Conservation (phyloP, 345 rosid species). For the Melaleuca alternifolia region DNA sequence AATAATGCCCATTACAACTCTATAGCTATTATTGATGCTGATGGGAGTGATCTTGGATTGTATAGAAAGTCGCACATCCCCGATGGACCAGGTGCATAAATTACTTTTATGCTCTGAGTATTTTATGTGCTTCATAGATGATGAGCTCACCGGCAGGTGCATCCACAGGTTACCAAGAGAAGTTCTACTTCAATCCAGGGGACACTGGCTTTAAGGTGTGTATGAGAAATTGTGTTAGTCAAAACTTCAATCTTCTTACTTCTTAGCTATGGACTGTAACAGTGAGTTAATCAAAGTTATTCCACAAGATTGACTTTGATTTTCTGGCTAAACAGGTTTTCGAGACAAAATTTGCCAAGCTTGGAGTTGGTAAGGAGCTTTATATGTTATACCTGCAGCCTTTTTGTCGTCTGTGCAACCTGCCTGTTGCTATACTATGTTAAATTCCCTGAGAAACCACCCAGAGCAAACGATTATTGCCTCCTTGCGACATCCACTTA, state of each 20-base stretch:
- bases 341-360: conserved; percentile 76
- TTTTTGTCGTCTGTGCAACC: background rate
- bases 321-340: conserved; percentile 51
- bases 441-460: background rate
- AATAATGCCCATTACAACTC: conserved; percentile 92
- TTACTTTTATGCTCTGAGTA: background rate
- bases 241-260: background rate
- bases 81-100: conserved; percentile 78
- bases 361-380: conserved; percentile 68
- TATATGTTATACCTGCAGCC: background rate
- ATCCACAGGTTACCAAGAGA: conserved; percentile 80
- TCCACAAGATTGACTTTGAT: background rate
- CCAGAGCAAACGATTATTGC: background rate
- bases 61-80: conserved; percentile 97
- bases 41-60: conserved; percentile 87
- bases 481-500: background rate
- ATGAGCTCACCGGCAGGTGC: background rate
- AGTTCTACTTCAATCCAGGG: conserved; percentile 95
- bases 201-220: conserved; percentile 94
- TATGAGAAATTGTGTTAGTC: background rate
- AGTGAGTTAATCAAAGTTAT: background rate
- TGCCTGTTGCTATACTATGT: background rate
- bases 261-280: background rate
- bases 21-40: conserved; percentile 78
- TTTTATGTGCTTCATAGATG: background rate